Evolutionary conservation across 2,329 filamentous ascomycete genomes (phyloP).

Genomic region (Nannizzia gypsea): DNA sequence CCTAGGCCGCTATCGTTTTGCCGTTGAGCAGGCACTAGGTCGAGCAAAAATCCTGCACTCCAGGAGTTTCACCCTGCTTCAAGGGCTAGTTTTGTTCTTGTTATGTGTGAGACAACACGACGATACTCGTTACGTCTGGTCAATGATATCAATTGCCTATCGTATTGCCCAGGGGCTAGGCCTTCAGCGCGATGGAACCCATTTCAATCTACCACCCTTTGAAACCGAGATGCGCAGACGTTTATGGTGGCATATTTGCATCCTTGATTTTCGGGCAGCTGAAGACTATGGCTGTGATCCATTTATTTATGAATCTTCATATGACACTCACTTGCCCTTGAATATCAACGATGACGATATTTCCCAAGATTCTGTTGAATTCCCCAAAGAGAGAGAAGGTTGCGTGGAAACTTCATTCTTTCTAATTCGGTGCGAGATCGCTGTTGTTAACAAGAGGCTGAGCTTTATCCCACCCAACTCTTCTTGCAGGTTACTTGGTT

Average conservation of each 20-base stretch:
- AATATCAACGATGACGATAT: constrained; percentile 45
- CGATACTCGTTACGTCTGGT: constrained; percentile 34
- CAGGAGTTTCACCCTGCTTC: constrained; percentile 50
- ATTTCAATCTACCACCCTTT: constrained; percentile 37
- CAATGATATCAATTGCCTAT: constrained; percentile 32
- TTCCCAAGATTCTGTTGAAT: constrained; percentile 36
- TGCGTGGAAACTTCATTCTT: constrained; percentile 44
- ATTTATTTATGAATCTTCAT: constrained; percentile 33
- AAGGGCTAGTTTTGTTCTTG: constrained; percentile 52
- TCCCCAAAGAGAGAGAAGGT: constrained; percentile 39
- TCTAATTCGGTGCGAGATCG: constrained; percentile 44
- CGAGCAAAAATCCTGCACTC: constrained; percentile 52
- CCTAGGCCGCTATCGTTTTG: constrained; percentile 49
- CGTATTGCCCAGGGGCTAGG: constrained; percentile 37
- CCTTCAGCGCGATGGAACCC: constrained; percentile 40
- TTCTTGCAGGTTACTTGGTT: constrained; percentile 14
- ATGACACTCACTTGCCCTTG: constrained; percentile 38
- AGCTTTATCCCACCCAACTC: constrained; percentile 25
- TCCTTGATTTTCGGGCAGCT: constrained; percentile 38
- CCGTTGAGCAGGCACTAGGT: constrained; percentile 51
- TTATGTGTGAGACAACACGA: constrained; percentile 37
- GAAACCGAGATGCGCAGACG: constrained; percentile 43
- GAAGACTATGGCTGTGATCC: constrained; percentile 41
- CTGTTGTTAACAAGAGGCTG: constrained; percentile 30
- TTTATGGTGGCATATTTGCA: constrained; percentile 40